phyloP scores from a whole-genome alignment of 2,329 filamentous ascomycete species.

The Fusarium piperis region DNA sequence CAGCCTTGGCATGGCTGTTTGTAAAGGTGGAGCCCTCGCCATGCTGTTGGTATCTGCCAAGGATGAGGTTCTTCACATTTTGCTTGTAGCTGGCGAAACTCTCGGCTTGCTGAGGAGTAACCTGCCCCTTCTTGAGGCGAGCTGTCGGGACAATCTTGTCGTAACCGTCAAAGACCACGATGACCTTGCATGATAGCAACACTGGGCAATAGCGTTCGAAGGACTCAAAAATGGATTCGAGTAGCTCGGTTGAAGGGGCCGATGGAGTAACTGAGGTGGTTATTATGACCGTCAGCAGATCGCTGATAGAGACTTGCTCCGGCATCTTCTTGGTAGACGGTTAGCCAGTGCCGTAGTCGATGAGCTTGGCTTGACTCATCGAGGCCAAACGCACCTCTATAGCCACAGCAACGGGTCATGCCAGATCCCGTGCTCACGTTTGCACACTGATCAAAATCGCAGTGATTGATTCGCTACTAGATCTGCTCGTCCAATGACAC shows the following conservation, averaged over 20 bases:
- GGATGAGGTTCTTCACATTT: constrained; percentile 55
- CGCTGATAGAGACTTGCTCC: neutral
- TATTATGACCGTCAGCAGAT: constrained; percentile 52
- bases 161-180: constrained; percentile 63
- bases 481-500: neutral
- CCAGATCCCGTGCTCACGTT: neutral
- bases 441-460: neutral
- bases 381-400: neutral
- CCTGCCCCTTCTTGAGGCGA: constrained; percentile 63
- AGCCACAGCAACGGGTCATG: neutral
- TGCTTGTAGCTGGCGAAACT: constrained; percentile 57
- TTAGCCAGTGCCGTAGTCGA: neutral
- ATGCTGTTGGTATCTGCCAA: constrained; percentile 24
- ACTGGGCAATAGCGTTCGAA: constrained; percentile 55
- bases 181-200: constrained; percentile 55
- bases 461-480: neutral
- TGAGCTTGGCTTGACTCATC: neutral
- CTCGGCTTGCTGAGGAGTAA: constrained; percentile 56
- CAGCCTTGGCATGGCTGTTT: constrained; percentile 48
- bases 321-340: constrained; percentile 14
- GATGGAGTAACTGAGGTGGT: constrained; percentile 67
- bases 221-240: constrained; percentile 57
- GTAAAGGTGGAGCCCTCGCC: neutral
- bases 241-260: constrained; percentile 61
- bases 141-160: constrained; percentile 56